Conservation (phyloP, 2,329 filamentous ascomycete species). For the Curvularia lunata region DNA sequence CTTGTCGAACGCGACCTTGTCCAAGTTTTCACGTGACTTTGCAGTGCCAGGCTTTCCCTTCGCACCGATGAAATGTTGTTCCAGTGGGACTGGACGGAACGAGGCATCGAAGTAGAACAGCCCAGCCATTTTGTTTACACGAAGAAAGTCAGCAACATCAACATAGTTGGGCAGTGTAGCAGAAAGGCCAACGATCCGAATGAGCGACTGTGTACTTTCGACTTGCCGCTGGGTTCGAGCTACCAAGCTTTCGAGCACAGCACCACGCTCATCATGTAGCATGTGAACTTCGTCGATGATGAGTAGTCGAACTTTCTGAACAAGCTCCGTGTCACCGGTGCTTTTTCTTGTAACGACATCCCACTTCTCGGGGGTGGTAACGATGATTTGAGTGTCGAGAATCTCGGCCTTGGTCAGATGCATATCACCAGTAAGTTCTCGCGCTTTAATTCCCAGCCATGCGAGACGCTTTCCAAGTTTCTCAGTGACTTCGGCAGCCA, state of each 20-base stretch:
- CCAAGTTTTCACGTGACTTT: constrained; percentile 85
- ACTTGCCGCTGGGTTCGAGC: constrained; percentile 95
- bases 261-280: constrained; percentile 96
- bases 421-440: constrained; percentile 98
- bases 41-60: constrained; percentile 87
- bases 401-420: constrained; percentile 97
- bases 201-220: constrained; percentile 95
- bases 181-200: constrained; percentile 93
- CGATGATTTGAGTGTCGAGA: constrained; percentile 94
- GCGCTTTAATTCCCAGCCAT: constrained; percentile 90
- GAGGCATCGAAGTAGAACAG: constrained; percentile 97
- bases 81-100: constrained; percentile 92
- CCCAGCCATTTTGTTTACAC: constrained; percentile 90
- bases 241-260: constrained; percentile 93
- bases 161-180: constrained; percentile 96
- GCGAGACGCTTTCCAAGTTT: constrained; percentile 90
- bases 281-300: constrained; percentile 99
- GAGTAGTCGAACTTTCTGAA: constrained; percentile 92
- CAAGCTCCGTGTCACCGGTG: constrained; percentile 94
- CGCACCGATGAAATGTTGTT: constrained; percentile 96
- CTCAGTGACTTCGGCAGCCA: constrained; percentile 94
- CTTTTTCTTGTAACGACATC: constrained; percentile 97
- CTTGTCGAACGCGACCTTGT: constrained; percentile 88
- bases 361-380: constrained; percentile 99
- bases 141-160: constrained; percentile 95